These are phyloP conservation scores for Lachnellula suecica DNA, from an alignment of 2,329 filamentous ascomycete genomes.

Conservation along the genomic window DNA sequence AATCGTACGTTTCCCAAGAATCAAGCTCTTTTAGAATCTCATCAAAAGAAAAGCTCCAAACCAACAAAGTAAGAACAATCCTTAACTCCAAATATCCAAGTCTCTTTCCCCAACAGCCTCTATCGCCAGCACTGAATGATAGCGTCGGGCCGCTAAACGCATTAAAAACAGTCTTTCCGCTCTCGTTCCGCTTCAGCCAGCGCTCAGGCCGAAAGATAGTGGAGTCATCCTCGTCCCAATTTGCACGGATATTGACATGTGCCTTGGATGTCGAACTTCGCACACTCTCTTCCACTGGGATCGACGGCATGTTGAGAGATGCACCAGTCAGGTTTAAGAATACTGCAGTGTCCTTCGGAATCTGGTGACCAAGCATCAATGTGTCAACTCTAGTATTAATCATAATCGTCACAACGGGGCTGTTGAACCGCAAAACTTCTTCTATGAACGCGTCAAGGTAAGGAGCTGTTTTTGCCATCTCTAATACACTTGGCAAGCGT, in stretches of 20 bases:
- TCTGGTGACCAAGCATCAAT: constrained; percentile 32
- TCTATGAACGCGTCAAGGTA: constrained; percentile 17
- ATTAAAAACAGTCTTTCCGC: constrained; percentile 29
- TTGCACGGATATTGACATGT: constrained; percentile 20
- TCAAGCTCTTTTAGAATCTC: constrained; percentile 5
- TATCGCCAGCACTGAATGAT: constrained; percentile 37
- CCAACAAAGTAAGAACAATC: constrained; percentile 8
- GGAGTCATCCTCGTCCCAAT: constrained; percentile 29
- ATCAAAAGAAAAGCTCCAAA: constrained; percentile 14
- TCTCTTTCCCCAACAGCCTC: constrained; percentile 40
- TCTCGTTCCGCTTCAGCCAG: constrained; percentile 31
- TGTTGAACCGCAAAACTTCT: constrained; percentile 34
- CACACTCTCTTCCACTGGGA: constrained; percentile 27
- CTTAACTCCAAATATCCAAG: constrained; percentile 38
- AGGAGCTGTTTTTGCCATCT: neutral
- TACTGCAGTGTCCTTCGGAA: constrained; percentile 36
- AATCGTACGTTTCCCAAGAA: constrained; percentile 1
- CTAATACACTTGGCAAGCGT: neutral
- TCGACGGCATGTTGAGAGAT: constrained; percentile 19
- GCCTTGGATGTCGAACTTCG: neutral
- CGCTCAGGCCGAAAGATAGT: constrained; percentile 37
- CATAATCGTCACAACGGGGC: constrained; percentile 28
- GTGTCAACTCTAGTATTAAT: constrained; percentile 32
- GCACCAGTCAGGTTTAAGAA: constrained; percentile 17
- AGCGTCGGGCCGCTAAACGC: constrained; percentile 36